Conservation (phyloP, 257 asterid species). For the Nicotiana knightiana region DNA sequence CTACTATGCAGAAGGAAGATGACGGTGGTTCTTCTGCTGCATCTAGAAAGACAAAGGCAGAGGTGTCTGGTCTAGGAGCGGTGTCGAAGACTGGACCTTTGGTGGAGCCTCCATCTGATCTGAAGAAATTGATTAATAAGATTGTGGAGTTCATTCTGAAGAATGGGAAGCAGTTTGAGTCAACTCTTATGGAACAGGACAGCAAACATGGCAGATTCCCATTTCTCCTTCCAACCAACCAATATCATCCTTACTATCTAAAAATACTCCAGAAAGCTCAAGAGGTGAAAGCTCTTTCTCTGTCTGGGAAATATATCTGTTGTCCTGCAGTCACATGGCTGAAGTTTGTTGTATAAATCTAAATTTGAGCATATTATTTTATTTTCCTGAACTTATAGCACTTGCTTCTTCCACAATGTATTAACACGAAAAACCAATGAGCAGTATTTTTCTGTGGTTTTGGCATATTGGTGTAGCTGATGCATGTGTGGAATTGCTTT, state of each 20-base stretch:
- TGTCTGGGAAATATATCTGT: not conserved
- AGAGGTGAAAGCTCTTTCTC: constrained; percentile 47
- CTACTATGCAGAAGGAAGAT: constrained; percentile 32
- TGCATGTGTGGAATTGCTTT: not conserved
- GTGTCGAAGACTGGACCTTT: constrained; percentile 32
- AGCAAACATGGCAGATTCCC: constrained; percentile 61
- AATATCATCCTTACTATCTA: constrained; percentile 70
- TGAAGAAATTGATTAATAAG: constrained; percentile 66
- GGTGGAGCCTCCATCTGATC: constrained; percentile 77
- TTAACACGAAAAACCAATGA: not conserved
- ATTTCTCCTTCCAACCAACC: constrained; percentile 76
- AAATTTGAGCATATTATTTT: not conserved
- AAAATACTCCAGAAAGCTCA: constrained; percentile 55
- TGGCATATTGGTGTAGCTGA: not conserved
- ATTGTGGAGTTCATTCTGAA: constrained; percentile 66
- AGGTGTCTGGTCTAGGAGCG: constrained; percentile 16
- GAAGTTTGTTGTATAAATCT: too few relatives aligned
- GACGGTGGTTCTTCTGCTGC: constrained; percentile 27
- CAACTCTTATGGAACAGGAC: constrained; percentile 75
- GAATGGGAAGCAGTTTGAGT: constrained; percentile 84
- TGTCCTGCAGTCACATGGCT: not conserved
- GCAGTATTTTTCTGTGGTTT: not conserved
- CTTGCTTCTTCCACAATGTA: not conserved
- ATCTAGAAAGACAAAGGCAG: constrained; percentile 30
- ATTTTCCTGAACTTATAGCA: not conserved